A percentile compares a stretch with the other conserved stretches of the same genome.
Evolutionary conservation across 768 basidiomycete genomes (phyloP).

Genomic region (Pilatotrama ljubarskyi): DNA sequence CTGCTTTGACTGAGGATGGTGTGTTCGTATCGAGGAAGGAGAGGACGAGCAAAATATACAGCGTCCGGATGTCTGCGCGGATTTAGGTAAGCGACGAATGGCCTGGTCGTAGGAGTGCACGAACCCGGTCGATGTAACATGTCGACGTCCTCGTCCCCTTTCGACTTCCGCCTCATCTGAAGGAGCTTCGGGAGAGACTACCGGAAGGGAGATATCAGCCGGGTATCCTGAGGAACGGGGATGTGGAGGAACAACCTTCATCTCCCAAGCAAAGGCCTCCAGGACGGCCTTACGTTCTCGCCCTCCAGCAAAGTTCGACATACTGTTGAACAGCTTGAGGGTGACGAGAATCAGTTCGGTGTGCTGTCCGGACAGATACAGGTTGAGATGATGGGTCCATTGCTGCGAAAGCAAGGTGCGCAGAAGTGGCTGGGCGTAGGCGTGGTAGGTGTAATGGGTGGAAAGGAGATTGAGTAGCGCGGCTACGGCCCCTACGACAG

Average conservation of each 20-base stretch:
- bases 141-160: constrained; percentile 39
- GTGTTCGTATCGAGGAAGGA: constrained; percentile 62
- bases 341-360: constrained; percentile 68
- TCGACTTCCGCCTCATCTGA: constrained; percentile 66
- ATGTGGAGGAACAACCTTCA: constrained; percentile 49
- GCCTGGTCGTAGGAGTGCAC: constrained; percentile 13
- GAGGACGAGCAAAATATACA: constrained; percentile 70
- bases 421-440: constrained; percentile 60
- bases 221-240: background rate
- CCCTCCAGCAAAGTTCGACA: constrained; percentile 67
- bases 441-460: constrained; percentile 67
- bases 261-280: constrained; percentile 78
- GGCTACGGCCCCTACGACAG: constrained; percentile 55
- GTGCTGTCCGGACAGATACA: constrained; percentile 60
- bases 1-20: constrained; percentile 52
- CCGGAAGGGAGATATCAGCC: background rate
- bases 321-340: constrained; percentile 59
- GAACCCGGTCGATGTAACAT: constrained; percentile 59
- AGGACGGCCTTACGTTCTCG: constrained; percentile 60
- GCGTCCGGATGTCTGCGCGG: constrained; percentile 71
- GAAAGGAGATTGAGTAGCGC: constrained; percentile 63
- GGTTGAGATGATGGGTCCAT: constrained; percentile 57
- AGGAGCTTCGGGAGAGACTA: constrained; percentile 69
- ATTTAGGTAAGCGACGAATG: background rate
- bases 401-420: constrained; percentile 57